These are phyloP conservation scores for Coniella lustricola DNA, from an alignment of 2,329 filamentous ascomycete genomes.

Conservation along the genomic window DNA sequence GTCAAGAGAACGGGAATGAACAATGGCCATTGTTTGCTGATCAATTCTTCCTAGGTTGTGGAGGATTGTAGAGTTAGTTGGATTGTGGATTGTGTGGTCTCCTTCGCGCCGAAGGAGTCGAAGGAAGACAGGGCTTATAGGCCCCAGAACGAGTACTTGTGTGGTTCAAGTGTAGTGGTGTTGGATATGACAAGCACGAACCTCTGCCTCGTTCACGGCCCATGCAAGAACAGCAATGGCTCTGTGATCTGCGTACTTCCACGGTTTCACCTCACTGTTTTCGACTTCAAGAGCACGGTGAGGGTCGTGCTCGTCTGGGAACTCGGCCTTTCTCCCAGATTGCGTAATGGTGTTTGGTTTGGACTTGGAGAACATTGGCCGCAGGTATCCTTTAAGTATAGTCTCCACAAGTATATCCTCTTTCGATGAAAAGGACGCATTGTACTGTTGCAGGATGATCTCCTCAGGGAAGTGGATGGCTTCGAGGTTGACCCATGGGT, in stretches of 20 bases:
- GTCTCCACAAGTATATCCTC: constrained; percentile 42
- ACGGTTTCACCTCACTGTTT: constrained; percentile 44
- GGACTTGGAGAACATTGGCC: constrained; percentile 57
- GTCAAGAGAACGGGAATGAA: constrained; percentile 64
- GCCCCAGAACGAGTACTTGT: no score
- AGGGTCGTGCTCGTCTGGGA: constrained; percentile 31
- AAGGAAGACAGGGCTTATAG: no score
- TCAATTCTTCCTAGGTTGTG: constrained; percentile 29
- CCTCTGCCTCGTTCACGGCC: constrained; percentile 46
- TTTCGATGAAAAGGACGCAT: constrained; percentile 5
- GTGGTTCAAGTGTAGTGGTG: no score
- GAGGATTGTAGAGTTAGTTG: constrained; percentile 9
- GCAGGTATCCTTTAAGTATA: constrained; percentile 57
- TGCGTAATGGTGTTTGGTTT: constrained; percentile 47
- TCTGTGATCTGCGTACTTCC: constrained; percentile 50
- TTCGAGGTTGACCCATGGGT: constrained; percentile 23
- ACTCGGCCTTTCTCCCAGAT: constrained; percentile 48
- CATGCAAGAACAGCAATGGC: constrained; percentile 54
- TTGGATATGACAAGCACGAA: constrained; percentile 5
- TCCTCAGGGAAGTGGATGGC: constrained; percentile 24
- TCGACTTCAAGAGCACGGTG: constrained; percentile 29
- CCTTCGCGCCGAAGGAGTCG: no score
- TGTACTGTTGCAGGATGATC: constrained; percentile 27
- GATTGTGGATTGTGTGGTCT: no score
- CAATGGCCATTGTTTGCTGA: constrained; percentile 57